Evolutionary conservation across 768 basidiomycete species (phyloP).

Genomic region (Russula vinacea): DNA sequence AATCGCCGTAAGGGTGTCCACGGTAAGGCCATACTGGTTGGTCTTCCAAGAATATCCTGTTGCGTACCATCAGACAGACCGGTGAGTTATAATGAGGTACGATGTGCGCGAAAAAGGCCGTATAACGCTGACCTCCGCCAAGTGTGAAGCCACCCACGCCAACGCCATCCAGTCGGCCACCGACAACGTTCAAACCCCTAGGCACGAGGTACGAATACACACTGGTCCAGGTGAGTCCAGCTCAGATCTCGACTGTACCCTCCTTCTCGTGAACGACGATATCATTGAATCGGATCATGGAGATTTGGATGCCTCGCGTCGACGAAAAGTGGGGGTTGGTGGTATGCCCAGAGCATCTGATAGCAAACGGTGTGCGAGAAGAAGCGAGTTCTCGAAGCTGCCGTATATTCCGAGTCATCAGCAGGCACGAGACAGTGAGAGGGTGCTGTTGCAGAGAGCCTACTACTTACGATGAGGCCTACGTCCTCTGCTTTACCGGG

Average conservation of each 20-base stretch:
- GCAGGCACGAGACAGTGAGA: no score
- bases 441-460: background rate
- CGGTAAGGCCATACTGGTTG: conserved; percentile 28
- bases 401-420: no score
- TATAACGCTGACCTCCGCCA: conserved; percentile 19
- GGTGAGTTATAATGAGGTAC: no score
- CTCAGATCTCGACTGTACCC: conserved; percentile 22
- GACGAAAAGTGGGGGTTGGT: conserved; percentile 32
- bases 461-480: conserved; percentile 19
- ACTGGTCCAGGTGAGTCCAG: conserved; percentile 31
- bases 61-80: no score
- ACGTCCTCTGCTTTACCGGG: conserved; percentile 24
- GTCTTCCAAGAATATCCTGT: conserved; percentile 26
- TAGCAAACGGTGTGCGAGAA: conserved; percentile 13
- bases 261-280: conserved; percentile 13
- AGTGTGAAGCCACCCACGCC: conserved; percentile 31
- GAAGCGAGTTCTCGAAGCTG: background rate
- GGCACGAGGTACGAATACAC: conserved; percentile 26
- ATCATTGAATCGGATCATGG: conserved; percentile 25
- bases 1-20: conserved; percentile 28
- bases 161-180: conserved; percentile 29
- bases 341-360: conserved; percentile 32
- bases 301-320: conserved; percentile 31
- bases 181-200: conserved; percentile 28
- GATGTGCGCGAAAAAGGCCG: background rate